phyloP scores from a whole-genome alignment of 257 asterid genomes.

The Paulownia fortunei region DNA sequence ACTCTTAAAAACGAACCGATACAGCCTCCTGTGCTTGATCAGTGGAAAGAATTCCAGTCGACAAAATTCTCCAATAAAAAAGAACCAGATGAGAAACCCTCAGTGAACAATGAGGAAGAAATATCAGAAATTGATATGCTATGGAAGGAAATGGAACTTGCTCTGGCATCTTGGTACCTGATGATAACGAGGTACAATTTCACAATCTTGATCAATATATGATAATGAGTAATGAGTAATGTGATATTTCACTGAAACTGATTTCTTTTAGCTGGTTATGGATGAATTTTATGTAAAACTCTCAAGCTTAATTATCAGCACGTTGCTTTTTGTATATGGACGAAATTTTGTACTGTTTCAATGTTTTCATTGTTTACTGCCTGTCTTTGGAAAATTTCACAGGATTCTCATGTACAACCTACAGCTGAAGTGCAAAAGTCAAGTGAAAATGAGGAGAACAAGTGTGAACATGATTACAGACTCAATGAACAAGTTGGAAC shows the following conservation, averaged over 20 bases:
- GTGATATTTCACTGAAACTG: background rate
- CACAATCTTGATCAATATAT: background rate
- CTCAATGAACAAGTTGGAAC: slow-evolving; percentile 90
- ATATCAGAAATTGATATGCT: slow-evolving; percentile 80
- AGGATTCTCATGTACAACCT: slow-evolving; percentile 50
- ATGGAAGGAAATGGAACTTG: slow-evolving; percentile 98
- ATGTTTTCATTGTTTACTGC: background rate
- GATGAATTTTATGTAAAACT: no score
- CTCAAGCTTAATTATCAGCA: no score
- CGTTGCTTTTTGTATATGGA: no score
- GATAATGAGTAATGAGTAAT: background rate
- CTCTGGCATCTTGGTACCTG: slow-evolving; percentile 88
- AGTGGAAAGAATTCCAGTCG: slow-evolving; percentile 82
- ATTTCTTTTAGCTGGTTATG: background rate
- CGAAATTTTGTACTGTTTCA: background rate
- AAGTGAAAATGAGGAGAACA: slow-evolving; percentile 33
- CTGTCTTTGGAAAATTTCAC: slow-evolving; percentile 24
- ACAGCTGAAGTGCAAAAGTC: slow-evolving; percentile 43
- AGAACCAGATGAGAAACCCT: slow-evolving; percentile 45
- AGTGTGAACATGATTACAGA: slow-evolving; percentile 76
- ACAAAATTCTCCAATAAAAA: slow-evolving; percentile 38
- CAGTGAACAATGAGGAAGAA: slow-evolving; percentile 53
- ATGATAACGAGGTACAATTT: slow-evolving; percentile 70
- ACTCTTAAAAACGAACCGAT: slow-evolving; percentile 74
- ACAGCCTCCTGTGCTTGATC: slow-evolving; percentile 80